Conservation (phyloP, 129 eudicot species). For the Daucus carota region DH1_v3.0 NC_030386.2:26390001-26390500, state of each 20-base stretch:
- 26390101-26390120: slow-evolving; percentile 56
- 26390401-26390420: slow-evolving; percentile 58
- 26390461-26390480: too few relatives aligned
- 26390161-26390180: slow-evolving; percentile 64
- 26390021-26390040: slow-evolving; percentile 84
- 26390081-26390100: slow-evolving; percentile 69
- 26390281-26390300: slow-evolving; percentile 30
- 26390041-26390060: slow-evolving; percentile 83
- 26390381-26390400: slow-evolving; percentile 67
- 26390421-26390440: slow-evolving; percentile 45
- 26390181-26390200: slow-evolving; percentile 79
- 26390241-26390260: slow-evolving; percentile 71
- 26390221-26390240: slow-evolving; percentile 86
- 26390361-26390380: slow-evolving; percentile 28
- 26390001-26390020: slow-evolving; percentile 80
- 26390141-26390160: slow-evolving; percentile 40
- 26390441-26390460: slow-evolving; percentile 40
- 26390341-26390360: slow-evolving; percentile 18
- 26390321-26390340: slow-evolving; percentile 1
- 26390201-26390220: slow-evolving; percentile 80
- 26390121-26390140: slow-evolving; percentile 46
- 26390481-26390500: neutral
- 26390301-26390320: slow-evolving; percentile 17
- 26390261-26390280: slow-evolving; percentile 57
- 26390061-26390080: slow-evolving; percentile 87